Base-by-base conservation (phyloP, 805 yeast species). In the Myxozyma vanderwaltii region DNA sequence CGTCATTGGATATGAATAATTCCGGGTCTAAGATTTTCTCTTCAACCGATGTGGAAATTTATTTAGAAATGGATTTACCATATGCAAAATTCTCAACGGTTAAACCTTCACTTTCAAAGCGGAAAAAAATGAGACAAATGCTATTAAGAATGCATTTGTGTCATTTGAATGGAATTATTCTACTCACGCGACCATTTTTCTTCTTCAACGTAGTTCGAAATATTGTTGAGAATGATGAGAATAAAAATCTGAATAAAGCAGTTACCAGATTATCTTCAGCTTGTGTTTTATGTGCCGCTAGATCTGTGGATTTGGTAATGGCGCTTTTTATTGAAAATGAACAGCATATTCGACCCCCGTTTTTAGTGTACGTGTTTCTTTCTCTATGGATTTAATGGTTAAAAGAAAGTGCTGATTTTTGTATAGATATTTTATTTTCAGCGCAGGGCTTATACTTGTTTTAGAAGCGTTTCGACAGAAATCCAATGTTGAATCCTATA, bases 141-240 rank as follows among this genome's bases (percentile, higher is more conserved):
- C 40, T 64, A 31, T 39, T 64, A 7, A 56, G 61, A 3, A 49
- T 64, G 49, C 67, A 64, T 39, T 31, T 64, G 26, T 59, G 67
- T n/a, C 67, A 64, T 45, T 43, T 64, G 19, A 64, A 64, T 54
- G 49, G 63, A 21, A 63, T 64, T 26, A 64, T 64, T 38, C 55
- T 64, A 7, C 59, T 64, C 13, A 62, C 67, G 19, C 49, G 67
- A 31, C 67, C 67, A 6, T 64, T 64, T 39, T 59, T 64, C 52
- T 45, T 59, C 15, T 51, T 59, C 10, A 31, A 40, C 31, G 58
- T 59, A 10, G 63, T 56, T 33, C 39, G 56, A 24, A 38, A 27
- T 8, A 43, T 53, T 7, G 45, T 38, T 13, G 58, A 47, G 49
- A 29, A 17, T 6, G 49, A 45, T 6, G 46, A 24, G 19, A 41